Base-by-base conservation (phyloP, 306 rosid genomes). In the Cucumis melo region DNA sequence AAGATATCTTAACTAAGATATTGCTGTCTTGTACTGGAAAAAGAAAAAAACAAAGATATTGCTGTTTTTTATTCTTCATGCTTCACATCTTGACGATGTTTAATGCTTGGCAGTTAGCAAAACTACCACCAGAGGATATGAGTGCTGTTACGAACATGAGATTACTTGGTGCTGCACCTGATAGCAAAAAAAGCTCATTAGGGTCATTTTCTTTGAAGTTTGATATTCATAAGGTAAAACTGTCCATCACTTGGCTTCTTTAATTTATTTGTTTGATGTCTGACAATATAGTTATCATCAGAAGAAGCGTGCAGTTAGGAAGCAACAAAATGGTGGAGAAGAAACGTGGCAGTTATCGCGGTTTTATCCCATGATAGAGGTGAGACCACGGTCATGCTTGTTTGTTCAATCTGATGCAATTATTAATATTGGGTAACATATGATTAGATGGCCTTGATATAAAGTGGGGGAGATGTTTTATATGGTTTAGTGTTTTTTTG, bases 321-420 rank as follows among this genome's bases (percentile, higher is more conserved):
- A 90, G 84, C 97, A 87, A 19, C 97, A 96, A 75, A 79, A 88
- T 44, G 89, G 81, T 77, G 97, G 89, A 83, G 89, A 88, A 79
- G 93, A 87, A 80, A 78, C 85, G 48, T 94, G 99, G 99, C 95
- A 91, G 74, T 85, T 94, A 62, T 87, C 96, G 8, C 97, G 95
- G 78, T 94, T 94, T 82, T 94, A 89, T 82, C 99, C 99, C 77
- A 87, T 92, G 10, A 83, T 94, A 80, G 99, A 94, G 99, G 99
- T 93, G 82, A 61, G 59, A 65, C 53, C 39, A 27, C 0, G 66
- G 68, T 82, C 57, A 20, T 10, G 19, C 77, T 54, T 53, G n/a
- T 73, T 51, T 53, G 46, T 73, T 73, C 62, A 73, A 73, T 73
- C 62, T 8, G 32, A 73, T 51, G 62, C 29, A 44, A 13, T 73